Evolutionary conservation across 768 basidiomycete species (phyloP).

Genomic region (Kwoniella heveanensis): DNA sequence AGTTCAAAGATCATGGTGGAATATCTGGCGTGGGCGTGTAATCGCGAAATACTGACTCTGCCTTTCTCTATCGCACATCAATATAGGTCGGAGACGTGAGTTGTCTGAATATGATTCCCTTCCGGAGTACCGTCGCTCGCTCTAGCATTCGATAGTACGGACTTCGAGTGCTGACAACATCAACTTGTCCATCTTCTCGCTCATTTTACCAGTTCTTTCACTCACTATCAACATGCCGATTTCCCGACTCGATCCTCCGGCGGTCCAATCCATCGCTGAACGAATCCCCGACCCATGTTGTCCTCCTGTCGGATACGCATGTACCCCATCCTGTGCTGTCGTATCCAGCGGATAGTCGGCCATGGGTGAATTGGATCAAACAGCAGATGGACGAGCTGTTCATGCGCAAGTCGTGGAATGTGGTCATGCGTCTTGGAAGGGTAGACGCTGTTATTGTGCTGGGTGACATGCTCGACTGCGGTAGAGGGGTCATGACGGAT

Average conservation of each 20-base stretch:
- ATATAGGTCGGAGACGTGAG: slow-evolving; percentile 57
- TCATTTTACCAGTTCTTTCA: slow-evolving; percentile 52
- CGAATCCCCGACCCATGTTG: slow-evolving; percentile 62
- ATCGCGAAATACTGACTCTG: not conserved
- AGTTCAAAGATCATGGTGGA: no score
- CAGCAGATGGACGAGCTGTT: slow-evolving; percentile 76
- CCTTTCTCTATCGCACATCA: not conserved
- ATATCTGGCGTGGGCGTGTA: no score
- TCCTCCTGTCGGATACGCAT: slow-evolving; percentile 88
- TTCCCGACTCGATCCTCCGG: slow-evolving; percentile 45
- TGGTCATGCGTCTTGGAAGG: slow-evolving; percentile 61
- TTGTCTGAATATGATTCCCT: no score
- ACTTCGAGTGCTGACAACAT: not conserved
- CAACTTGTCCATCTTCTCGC: no score
- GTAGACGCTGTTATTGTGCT: slow-evolving; percentile 79
- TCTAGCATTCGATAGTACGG: no score
- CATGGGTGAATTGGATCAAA: slow-evolving; percentile 64
- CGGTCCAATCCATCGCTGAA: slow-evolving; percentile 23
- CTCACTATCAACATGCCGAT: slow-evolving; percentile 45
- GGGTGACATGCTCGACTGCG: slow-evolving; percentile 92
- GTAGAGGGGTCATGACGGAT: slow-evolving; percentile 66
- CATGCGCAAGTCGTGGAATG: slow-evolving; percentile 80
- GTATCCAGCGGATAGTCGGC: slow-evolving; percentile 64
- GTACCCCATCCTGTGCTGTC: slow-evolving; percentile 71
- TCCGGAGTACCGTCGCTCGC: no score